Evolutionary conservation across 2,329 filamentous ascomycete genomes (phyloP).

Genomic region (Colletotrichum musicola): DNA sequence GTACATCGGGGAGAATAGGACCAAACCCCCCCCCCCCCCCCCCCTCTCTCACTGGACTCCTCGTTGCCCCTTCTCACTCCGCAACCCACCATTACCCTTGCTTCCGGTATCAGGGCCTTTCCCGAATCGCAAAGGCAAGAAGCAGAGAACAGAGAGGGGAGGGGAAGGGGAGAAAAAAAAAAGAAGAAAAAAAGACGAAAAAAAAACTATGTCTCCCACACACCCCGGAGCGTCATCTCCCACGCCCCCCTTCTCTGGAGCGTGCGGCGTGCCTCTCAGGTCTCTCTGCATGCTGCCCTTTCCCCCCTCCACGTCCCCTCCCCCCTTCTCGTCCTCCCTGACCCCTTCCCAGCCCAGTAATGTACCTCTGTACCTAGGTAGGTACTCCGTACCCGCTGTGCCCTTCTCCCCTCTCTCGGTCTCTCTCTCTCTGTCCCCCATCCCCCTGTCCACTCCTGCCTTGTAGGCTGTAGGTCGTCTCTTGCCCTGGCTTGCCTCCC

Average conservation of each 20-base stretch:
- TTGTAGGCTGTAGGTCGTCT: slow-evolving; percentile 8
- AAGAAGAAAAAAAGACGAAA: slow-evolving; percentile 7
- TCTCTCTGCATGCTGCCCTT: slow-evolving; percentile 23
- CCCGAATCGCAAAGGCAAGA: slow-evolving; percentile 35
- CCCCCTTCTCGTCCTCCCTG: slow-evolving; percentile 8
- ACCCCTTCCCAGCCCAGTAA: slow-evolving; percentile 5
- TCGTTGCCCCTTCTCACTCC: neutral
- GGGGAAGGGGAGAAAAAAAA: neutral
- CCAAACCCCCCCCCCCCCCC: neutral
- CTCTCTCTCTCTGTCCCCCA: neutral
- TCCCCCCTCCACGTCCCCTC: slow-evolving; percentile 1
- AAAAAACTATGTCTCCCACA: slow-evolving; percentile 23
- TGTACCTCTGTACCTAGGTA: no score
- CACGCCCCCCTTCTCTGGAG: slow-evolving; percentile 22
- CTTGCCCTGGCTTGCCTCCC: slow-evolving; percentile 29
- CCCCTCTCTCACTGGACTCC: neutral
- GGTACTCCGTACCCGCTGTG: neutral
- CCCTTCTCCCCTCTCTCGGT: neutral
- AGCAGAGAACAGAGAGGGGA: no score
- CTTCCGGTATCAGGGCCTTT: slow-evolving; percentile 33
- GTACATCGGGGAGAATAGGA: neutral
- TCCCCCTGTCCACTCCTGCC: slow-evolving; percentile 8
- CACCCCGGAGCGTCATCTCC: slow-evolving; percentile 34
- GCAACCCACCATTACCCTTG: slow-evolving; percentile 33
- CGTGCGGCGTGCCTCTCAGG: no score